Conservation (phyloP, 331 rosid species). For the Telfairia occidentalis region DNA sequence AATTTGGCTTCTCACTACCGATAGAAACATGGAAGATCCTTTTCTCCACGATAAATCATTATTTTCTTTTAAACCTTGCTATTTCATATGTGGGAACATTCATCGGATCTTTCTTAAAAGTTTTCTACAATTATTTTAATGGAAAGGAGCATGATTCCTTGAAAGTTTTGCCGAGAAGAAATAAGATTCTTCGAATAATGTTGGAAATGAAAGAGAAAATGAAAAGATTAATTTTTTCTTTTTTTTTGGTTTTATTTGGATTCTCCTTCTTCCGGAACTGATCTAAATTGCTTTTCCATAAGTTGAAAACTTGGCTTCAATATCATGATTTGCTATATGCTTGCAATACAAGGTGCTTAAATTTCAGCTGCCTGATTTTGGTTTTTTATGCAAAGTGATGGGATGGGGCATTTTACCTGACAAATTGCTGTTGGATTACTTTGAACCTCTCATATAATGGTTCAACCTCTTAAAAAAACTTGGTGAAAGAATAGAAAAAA, state of each 20-base stretch:
- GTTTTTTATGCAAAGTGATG: background rate
- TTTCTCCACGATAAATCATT: background rate
- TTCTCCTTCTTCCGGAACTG: background rate
- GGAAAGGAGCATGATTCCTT: background rate
- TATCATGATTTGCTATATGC: background rate
- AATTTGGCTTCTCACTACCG: background rate
- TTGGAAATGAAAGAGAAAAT: background rate
- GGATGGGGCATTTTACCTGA: background rate
- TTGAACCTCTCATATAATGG: background rate
- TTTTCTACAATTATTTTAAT: background rate
- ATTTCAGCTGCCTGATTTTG: background rate
- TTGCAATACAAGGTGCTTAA: background rate
- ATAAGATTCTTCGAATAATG: background rate
- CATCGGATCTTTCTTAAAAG: background rate
- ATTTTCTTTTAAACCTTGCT: background rate
- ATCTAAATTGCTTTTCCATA: background rate
- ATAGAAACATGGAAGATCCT: background rate
- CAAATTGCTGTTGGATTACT: background rate
- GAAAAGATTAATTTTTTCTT: background rate
- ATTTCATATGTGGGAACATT: background rate
- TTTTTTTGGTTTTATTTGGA: background rate
- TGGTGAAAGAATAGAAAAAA: background rate
- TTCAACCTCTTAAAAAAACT: background rate
- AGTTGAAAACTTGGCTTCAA: background rate
- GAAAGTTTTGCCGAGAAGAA: background rate